Conservation (phyloP, 331 rosid genomes). For the Dryas integrifolia region DNA sequence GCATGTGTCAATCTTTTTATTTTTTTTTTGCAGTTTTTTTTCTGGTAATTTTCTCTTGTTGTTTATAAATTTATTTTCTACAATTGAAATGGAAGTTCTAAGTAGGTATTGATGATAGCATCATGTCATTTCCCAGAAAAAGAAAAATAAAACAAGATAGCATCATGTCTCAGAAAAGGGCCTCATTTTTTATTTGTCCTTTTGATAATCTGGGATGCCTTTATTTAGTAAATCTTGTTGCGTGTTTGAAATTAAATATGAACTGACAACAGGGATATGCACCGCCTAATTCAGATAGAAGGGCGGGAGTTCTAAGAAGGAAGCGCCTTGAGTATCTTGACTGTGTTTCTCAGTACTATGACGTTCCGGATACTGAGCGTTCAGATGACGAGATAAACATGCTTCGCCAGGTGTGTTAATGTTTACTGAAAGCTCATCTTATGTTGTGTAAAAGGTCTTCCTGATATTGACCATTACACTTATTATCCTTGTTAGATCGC, state of each 20-base stretch:
- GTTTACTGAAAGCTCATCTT: no score
- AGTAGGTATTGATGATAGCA: no score
- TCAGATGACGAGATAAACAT: slow-evolving; percentile 94
- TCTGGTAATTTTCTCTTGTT: neutral
- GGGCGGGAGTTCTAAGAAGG: slow-evolving; percentile 89
- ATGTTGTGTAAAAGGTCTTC: no score
- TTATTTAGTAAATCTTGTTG: slow-evolving; percentile 22
- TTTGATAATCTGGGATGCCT: slow-evolving; percentile 19
- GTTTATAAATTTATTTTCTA: neutral
- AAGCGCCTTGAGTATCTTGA: slow-evolving; percentile 95
- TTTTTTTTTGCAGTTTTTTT: neutral
- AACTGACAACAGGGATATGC: slow-evolving; percentile 98
- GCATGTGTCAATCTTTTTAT: neutral
- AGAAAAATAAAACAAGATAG: neutral
- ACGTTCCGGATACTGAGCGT: slow-evolving; percentile 80
- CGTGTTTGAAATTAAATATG: slow-evolving; percentile 62
- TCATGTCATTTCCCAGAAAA: no score
- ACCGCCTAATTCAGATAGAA: slow-evolving; percentile 97
- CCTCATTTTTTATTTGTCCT: slow-evolving; percentile 10
- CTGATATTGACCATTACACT: neutral
- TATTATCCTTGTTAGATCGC: slow-evolving; percentile 49
- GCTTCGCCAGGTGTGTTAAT: slow-evolving; percentile 82
- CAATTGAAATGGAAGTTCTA: neutral
- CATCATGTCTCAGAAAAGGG: neutral
- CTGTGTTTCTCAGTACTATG: slow-evolving; percentile 77